A percentile compares a stretch with the other conserved stretches of the same genome.
These are phyloP conservation scores for Phylloporus sp. DNA, from an alignment of 768 basidiomycete species.

Conservation along the genomic window DNA sequence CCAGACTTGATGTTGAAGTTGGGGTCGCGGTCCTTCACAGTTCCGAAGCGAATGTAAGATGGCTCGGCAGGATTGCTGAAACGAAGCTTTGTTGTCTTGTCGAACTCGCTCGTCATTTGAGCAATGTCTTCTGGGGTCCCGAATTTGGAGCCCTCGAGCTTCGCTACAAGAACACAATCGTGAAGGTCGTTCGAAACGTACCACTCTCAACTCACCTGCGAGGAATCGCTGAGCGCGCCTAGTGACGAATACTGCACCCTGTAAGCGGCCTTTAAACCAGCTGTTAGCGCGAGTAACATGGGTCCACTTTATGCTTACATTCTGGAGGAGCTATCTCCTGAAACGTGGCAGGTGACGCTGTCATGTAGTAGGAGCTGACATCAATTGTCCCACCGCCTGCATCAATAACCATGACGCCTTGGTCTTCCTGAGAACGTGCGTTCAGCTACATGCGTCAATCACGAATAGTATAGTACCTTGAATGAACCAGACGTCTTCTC, in stretches of 20 bases:
- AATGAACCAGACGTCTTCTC: constrained; percentile 31
- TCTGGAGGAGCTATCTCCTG: constrained; percentile 48
- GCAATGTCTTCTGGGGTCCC: constrained; percentile 37
- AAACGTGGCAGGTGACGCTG: constrained; percentile 30
- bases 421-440: constrained; percentile 31
- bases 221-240: constrained; percentile 40
- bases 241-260: constrained; percentile 51
- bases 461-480: constrained; percentile 11
- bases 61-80: constrained; percentile 39
- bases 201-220: constrained; percentile 25
- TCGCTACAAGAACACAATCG: constrained; percentile 27
- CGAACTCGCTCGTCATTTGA: constrained; percentile 42
- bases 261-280: constrained; percentile 40
- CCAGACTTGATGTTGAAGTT: constrained; percentile 42
- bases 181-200: background rate
- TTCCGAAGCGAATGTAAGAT: constrained; percentile 48
- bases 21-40: constrained; percentile 38
- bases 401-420: constrained; percentile 54
- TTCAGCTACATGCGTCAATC: background rate
- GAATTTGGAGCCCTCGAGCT: constrained; percentile 39
- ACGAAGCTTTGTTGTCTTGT: constrained; percentile 44
- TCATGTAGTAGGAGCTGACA: constrained; percentile 49
- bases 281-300: background rate
- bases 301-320: constrained; percentile 31
- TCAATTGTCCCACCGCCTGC: constrained; percentile 64